Base-by-base conservation (phyloP, 495 filamentous ascomycete species). In the Halenospora varia region DNA sequence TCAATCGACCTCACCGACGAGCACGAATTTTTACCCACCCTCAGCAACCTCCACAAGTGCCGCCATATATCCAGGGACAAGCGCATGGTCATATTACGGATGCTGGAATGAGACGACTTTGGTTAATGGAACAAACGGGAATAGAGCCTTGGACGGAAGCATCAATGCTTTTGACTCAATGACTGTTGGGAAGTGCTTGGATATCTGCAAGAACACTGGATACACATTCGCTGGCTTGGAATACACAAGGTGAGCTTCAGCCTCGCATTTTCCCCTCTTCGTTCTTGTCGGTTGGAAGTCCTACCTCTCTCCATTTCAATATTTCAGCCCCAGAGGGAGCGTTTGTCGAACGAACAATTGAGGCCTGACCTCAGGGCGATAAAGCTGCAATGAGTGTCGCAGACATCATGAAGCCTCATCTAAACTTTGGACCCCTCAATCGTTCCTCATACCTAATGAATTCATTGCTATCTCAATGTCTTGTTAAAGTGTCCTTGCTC, bases 81-180 rank as follows among this genome's bases (percentile, higher is more conserved):
- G 46, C 9, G 46, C 42, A 10, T 66, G 60, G 56, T 23, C 40
- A 18, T 79, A 81, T 57, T 42, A 59, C 2, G 78, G 78, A n/a
- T 82, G 78, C 66, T 79, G 67, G 57, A 76, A 77, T 50, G 77
- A 82, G 62, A 76, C 75, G 11, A 71, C 68, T 1, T 54, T 56
- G 18, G n/a, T 72, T 0, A 52, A 68, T 3, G 66, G 63, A 47
- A 70, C 59, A 20, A 44, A 57, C 45, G 68, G 68, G 10, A 39
- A 17, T 15, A 59, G 67, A 56, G 72, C 65, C 29, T 62, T 81
- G 0, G 62, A 61, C 48, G 72, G 70, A 25, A 69, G 75, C 3
- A 55, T 59, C 10, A 63, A 60, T 54, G 64, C 66, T 11, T 19
- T 62, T 22, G 45, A 63, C 10, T 42, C 41, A 17, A 74, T 79